Base-by-base conservation (phyloP, 345 rosid genomes). In the Erodium maritimum region DNA sequence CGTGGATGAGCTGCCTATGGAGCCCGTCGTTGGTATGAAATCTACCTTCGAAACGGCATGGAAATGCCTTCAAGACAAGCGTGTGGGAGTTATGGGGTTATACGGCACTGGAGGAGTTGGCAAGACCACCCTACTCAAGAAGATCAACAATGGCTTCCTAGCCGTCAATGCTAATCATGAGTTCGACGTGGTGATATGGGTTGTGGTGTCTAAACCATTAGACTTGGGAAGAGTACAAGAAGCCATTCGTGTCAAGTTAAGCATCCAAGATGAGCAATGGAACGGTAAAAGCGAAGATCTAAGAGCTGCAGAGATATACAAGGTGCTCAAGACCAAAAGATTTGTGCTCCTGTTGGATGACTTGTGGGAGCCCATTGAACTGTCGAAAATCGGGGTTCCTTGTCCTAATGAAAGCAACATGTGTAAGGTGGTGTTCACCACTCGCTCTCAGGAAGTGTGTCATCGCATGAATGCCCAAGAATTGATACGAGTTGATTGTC, bases 331-430 rank as follows among this genome's bases (percentile, higher is more conserved):
- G 0, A 10, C 1, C 11, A 60, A 50, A 23, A 67, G 45, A 54
- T 71, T 71, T 52, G 61, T 63, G 1, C 13, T 71, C 20, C 34
- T 71, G 33, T 17, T 71, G 21, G 75, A 71, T 55, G 65, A 71
- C 55, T 3, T 67, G 2, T 63, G 63, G 66, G 46, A 19, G 19
- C 11, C 0, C 1, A 8, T 72, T 2, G 23, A 67, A 5, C 66
- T 72, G 7, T 1, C 0, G 1, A 0, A 23, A 9, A 5, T 72
- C 0, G 72, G 76, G 16, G 17, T 37, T 5, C 60, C 59, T 7
- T 17, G 0, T 23, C n/a, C 21, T n/a, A n/a, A 7, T 7, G 33
- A 25, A 7, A 25, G 33, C 22, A 51, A 64, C 3, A 45, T 21
- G 29, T 67, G 46, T 25, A 72, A 67, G 57, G 59, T 66, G 0